Evolutionary conservation across 306 rosid species (phyloP).

Genomic region (Vigna mungo): DNA sequence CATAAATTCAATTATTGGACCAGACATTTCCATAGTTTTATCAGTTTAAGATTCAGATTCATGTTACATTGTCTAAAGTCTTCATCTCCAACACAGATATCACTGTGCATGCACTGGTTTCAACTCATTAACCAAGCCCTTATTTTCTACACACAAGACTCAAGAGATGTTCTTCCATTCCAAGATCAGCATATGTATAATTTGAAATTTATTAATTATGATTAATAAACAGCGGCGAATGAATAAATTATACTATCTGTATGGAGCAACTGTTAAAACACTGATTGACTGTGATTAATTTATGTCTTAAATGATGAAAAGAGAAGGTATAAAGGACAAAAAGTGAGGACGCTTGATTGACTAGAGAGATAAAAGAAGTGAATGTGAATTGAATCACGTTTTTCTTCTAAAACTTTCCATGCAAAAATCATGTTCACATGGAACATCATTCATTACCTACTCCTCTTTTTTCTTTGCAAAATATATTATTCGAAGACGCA

Average conservation of each 20-base stretch:
- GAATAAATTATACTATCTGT: neutral
- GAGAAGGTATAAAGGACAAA: neutral
- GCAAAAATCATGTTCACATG: slow-evolving; percentile 12
- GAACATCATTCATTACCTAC: neutral
- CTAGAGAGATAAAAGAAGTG: neutral
- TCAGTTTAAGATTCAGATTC: slow-evolving; percentile 7
- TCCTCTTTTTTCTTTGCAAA: neutral
- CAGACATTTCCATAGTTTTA: slow-evolving; percentile 19
- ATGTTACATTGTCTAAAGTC: neutral
- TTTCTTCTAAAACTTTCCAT: slow-evolving; percentile 34
- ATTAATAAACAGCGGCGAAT: no score
- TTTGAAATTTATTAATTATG: no score
- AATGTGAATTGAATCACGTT: slow-evolving; percentile 39
- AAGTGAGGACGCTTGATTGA: neutral
- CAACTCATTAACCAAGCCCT: no score
- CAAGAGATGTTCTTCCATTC: no score
- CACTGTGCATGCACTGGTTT: neutral
- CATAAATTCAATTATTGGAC: slow-evolving; percentile 35
- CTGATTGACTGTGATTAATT: neutral
- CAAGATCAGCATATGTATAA: no score
- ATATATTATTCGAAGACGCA: neutral
- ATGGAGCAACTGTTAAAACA: neutral
- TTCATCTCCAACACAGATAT: neutral
- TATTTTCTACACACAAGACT: no score
- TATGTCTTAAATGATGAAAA: neutral